Evolutionary conservation across 441 rosid species (phyloP), one percentile per base, ranked within the genome.

Genomic region (Rhodomyrtus psidioides): DNA sequence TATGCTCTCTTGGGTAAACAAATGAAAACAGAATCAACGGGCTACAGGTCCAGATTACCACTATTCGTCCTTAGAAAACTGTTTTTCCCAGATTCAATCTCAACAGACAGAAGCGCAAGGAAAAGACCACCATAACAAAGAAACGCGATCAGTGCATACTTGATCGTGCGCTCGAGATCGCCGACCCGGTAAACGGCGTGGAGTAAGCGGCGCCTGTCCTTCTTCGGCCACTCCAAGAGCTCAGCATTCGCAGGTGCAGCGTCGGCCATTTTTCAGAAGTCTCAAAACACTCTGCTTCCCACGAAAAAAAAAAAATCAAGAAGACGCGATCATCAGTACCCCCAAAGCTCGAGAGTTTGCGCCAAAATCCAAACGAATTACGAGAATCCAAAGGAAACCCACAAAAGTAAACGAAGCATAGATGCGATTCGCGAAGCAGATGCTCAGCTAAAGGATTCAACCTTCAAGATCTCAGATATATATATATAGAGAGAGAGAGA

Each of bases 151-250:
- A 14, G 59, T 12, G 49, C 90, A 55, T 87, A 96, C 99, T 93
- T 60, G 86, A 97, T 96, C 26, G 99, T 94, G 82, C 99, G 98
- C 57, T 96, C 98, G 62, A 96, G 98, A 84, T 97, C 96, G 46
- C 99, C 98, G 60, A 96, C 98, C 24, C 98, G 99, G 87, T 96
- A 97, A 62, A 97, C 99, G 34, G 88, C 99, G 85, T 97, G 99
- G 86, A 97, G 97, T 4, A 96, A 15, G 7, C 99, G 94, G 55
- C 98, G 99, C 79, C 90, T 95, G 87, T 96, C 99, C 85, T 94
- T 96, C 95, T 91, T 97, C 24, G 98, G 95, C 97, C 98, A 96
- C 83, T 96, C 98, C 91, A 92, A 65, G 86, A 96, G 85, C 86
- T 94, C 99, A 49, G 93, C 88, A 84, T 90, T 91, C 82, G 54